Conservation (phyloP, 2,329 filamentous ascomycete genomes). For the Westerdykella ornata region DNA sequence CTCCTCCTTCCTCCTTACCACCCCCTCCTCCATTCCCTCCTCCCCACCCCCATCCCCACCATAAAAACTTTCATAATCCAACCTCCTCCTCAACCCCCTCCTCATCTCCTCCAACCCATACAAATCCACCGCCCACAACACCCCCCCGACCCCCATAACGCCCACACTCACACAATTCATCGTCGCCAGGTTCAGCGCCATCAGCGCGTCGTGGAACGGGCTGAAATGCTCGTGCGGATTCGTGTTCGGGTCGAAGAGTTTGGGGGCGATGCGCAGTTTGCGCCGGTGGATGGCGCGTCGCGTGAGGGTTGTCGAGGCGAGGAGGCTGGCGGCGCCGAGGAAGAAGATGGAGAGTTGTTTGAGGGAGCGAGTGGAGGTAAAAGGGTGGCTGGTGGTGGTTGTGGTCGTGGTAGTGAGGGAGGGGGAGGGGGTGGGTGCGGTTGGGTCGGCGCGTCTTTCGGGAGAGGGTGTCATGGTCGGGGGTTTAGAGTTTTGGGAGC, state of each 20-base stretch:
- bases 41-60: conserved; percentile 38
- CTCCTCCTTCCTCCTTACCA: conserved; percentile 42
- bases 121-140: conserved; percentile 72
- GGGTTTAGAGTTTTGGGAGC: no score
- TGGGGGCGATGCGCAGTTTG: conserved; percentile 55
- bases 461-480: conserved; percentile 21
- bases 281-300: conserved; percentile 59
- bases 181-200: conserved; percentile 80
- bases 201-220: conserved; percentile 65
- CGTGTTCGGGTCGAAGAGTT: conserved; percentile 62
- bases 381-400: no score
- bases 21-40: conserved; percentile 18
- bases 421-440: conserved; percentile 7
- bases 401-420: conserved; percentile 17
- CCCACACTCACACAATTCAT: conserved; percentile 73
- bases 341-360: conserved; percentile 64
- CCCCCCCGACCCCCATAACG: conserved; percentile 66
- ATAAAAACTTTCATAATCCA: conserved; percentile 49
- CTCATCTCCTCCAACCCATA: conserved; percentile 47
- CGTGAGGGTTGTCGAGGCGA: conserved; percentile 61
- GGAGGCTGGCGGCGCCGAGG: conserved; percentile 68
- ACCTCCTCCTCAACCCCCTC: conserved; percentile 53
- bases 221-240: conserved; percentile 47
- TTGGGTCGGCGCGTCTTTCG: conserved; percentile 14
- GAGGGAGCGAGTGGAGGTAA: conserved; percentile 46